Base-by-base conservation (phyloP, 2,329 filamentous ascomycete species). In the Calonectria leucothoes region DNA sequence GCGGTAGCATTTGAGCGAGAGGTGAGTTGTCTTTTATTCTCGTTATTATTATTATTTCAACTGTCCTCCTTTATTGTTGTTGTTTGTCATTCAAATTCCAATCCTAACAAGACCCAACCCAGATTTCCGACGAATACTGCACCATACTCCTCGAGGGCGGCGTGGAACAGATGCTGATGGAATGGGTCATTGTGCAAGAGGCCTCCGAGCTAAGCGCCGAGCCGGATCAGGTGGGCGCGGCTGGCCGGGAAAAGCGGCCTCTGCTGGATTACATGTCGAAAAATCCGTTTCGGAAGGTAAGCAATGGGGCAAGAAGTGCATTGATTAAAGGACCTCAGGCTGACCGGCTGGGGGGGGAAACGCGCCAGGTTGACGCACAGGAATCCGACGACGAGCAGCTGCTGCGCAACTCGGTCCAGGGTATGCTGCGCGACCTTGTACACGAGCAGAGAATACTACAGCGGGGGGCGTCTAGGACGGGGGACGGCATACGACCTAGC, bases 1-100 rank as follows among this genome's bases (percentile, higher is more conserved):
- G 70, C 52, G 15, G 52, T 68, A 11, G 70, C 61, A 11, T 74
- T 74, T 65, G 73, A 74, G 39, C 61, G 51, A 11, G 70, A 74
- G 73, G 73, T 72, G n/a, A 27, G 66, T n/a, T n/a, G n/a, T n/a
- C n/a, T n/a, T n/a, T n/a, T n/a, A n/a, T n/a, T n/a, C n/a, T n/a
- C n/a, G n/a, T n/a, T n/a, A n/a, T n/a, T n/a, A n/a, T n/a, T n/a
- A n/a, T n/a, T n/a, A n/a, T n/a, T n/a, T n/a, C n/a, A n/a, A n/a
- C n/a, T n/a, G n/a, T n/a, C 17, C 31, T 17, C 1, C 4, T 33
- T 33, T 33, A 3, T 15, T 17, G 3, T 11, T 14, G 0, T 59
- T 17, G 10, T 39, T 20, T 20, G 27, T 25, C 29, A 27, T 23
- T 8, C 25, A n/a, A n/a, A 4, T 14, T 7, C 8, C 31, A 10